Base-by-base conservation (phyloP, 345 rosid genomes). In the Salix koriyanagi region DNA sequence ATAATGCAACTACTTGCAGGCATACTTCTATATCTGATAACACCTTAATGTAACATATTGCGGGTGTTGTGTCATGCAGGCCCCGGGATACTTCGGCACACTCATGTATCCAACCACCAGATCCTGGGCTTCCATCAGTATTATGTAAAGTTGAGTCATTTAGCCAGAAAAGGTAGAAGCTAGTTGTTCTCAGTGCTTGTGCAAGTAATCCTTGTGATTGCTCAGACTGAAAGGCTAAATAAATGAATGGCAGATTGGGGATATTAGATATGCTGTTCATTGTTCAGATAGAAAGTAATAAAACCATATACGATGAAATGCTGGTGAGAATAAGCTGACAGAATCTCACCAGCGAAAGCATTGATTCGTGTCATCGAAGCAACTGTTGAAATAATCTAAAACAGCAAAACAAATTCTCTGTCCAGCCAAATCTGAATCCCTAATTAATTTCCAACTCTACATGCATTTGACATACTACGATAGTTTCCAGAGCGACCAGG, bases 71-170 rank as follows among this genome's bases (percentile, higher is more conserved):
- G 92, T 90, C 37, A 91, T 93, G 91, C 91, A 88, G 80, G 91
- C 34, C 77, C 97, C 96, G 73, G 90, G 67, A 85, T 91, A 95
- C 83, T 93, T 95, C 0, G 99, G 99, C 68, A 95, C 99, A 78
- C 97, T 97, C 99, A 95, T 95, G 65, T 95, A 95, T 62, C 99
- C 99, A 68, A 95, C 93, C 79, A 95, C 97, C 77, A 95, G 86
- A 85, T 95, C 99, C 99, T 92, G 81, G 18, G 75, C 66, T 78
- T 60, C 39, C 71, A 71, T 25, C 58, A 75, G 66, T 36, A 86
- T 54, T 14, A 70, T 11, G 65, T n/a, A 34, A 61, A 50, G 32
- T 50, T 67, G 9, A 21, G 46, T 23, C 62, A 65, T 42, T 50
- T 54, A 34, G 34, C 34, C 42, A 54, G 39, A 41, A 36, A 65